These are phyloP conservation scores for Suhomyces emberorum DNA, from an alignment of 805 yeast species.

Conservation along the genomic window DNA sequence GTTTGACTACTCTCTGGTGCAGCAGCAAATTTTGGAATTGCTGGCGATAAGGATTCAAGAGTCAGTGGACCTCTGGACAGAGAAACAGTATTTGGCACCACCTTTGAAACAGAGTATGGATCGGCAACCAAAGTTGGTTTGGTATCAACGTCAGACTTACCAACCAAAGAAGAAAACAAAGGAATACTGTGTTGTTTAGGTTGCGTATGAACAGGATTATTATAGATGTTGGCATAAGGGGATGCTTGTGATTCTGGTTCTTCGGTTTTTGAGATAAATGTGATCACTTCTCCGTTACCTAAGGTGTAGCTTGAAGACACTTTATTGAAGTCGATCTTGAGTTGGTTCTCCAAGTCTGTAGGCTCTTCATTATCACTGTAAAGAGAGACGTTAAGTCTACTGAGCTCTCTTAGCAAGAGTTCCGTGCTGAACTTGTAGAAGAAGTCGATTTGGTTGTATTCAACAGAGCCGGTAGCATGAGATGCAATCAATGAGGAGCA, in stretches of 20 bases:
- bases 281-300: slow-evolving; percentile 59
- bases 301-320: slow-evolving; percentile 51
- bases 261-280: slow-evolving; percentile 30
- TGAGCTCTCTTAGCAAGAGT: slow-evolving; percentile 58
- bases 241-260: slow-evolving; percentile 24
- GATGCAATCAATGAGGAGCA: slow-evolving; percentile 47
- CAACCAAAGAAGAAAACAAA: slow-evolving; percentile 69
- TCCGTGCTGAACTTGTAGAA: slow-evolving; percentile 64
- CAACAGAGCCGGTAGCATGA: slow-evolving; percentile 45
- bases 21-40: slow-evolving; percentile 29
- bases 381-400: slow-evolving; percentile 36
- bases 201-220: slow-evolving; percentile 16
- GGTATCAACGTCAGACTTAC: slow-evolving; percentile 71
- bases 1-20: slow-evolving; percentile 30
- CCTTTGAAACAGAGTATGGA: slow-evolving; percentile 62
- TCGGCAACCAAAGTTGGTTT: slow-evolving; percentile 67
- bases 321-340: slow-evolving; percentile 57
- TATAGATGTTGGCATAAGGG: slow-evolving; percentile 18
- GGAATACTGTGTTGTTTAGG: slow-evolving; percentile 66
- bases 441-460: slow-evolving; percentile 54
- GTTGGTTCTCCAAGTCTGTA: slow-evolving; percentile 38
- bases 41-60: slow-evolving; percentile 30
- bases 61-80: slow-evolving; percentile 20
- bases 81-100: slow-evolving; percentile 48
- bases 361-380: slow-evolving; percentile 14